These are phyloP conservation scores for Sapria himalayana DNA, from an alignment of 345 rosid genomes.

Conservation along the genomic window DNA sequence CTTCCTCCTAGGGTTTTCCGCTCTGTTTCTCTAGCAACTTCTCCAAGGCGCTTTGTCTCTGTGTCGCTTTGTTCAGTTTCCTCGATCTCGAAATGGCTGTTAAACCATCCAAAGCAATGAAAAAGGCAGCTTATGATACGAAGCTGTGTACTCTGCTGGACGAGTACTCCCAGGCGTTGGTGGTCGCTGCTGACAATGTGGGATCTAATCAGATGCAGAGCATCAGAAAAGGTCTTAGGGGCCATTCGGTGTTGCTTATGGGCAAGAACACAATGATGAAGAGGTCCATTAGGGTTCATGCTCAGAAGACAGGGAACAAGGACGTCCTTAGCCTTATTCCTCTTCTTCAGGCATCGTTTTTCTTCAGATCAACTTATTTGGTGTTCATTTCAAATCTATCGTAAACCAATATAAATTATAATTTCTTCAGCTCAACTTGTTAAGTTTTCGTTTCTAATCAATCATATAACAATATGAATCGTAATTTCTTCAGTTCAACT, in stretches of 20 bases:
- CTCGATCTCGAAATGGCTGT: conserved; percentile 21
- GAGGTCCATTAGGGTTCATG: conserved; percentile 53
- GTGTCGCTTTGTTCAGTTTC: no score
- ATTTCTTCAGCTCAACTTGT: no score
- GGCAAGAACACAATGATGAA: conserved; percentile 98
- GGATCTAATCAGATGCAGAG: conserved; percentile 88
- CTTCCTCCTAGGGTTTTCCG: no score
- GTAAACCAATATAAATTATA: no score
- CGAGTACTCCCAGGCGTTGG: conserved; percentile 55
- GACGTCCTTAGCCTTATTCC: conserved; percentile 43
- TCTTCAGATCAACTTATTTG: not conserved
- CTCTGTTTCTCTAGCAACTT: no score
- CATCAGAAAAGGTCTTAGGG: conserved; percentile 61
- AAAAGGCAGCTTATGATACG: conserved; percentile 63
- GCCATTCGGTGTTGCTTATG: conserved; percentile 76
- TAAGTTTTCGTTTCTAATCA: no score
- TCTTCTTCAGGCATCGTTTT: conserved; percentile 48
- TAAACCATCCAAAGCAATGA: conserved; percentile 47
- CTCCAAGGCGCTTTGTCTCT: no score
- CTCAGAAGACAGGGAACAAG: conserved; percentile 51
- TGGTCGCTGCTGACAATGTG: conserved; percentile 73
- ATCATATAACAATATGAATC: no score
- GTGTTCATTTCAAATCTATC: not conserved
- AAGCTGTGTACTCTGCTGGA: conserved; percentile 65
- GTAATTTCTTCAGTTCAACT: no score